Percentiles rank a stretch among this genome's conserved stretches.
Conservation (phyloP, 805 yeast genomes). For the Candida vartiovaarae region DNA sequence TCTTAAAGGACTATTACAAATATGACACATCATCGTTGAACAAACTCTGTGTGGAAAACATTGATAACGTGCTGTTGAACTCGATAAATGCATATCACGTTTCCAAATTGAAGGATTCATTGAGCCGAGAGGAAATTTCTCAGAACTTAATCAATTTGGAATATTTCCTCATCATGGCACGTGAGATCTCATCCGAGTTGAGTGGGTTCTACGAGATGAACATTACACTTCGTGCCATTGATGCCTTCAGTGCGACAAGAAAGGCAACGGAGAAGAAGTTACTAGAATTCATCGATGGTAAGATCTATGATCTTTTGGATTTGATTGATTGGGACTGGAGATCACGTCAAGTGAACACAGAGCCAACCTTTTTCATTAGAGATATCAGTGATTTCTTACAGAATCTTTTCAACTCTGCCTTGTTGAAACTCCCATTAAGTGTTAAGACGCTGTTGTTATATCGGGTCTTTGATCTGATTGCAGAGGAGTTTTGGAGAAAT, state of each 20-base stretch:
- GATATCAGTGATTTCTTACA: constrained; percentile 84
- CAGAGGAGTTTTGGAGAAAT: constrained; percentile 58
- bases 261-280: constrained; percentile 72
- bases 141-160: constrained; percentile 87
- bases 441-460: constrained; percentile 76
- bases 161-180: constrained; percentile 70
- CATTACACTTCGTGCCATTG: constrained; percentile 44
- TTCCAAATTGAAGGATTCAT: constrained; percentile 48
- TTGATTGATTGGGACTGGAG: constrained; percentile 85
- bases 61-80: constrained; percentile 63
- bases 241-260: constrained; percentile 50
- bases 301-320: constrained; percentile 73
- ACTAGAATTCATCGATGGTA: constrained; percentile 75
- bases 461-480: constrained; percentile 80
- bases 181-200: constrained; percentile 42
- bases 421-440: constrained; percentile 72
- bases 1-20: constrained; percentile 58
- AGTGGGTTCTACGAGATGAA: constrained; percentile 32
- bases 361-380: constrained; percentile 67
- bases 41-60: constrained; percentile 47
- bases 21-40: constrained; percentile 55
- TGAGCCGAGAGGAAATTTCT: constrained; percentile 82
- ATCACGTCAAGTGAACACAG: constrained; percentile 40
- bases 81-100: constrained; percentile 61
- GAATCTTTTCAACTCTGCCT: constrained; percentile 78